These are phyloP conservation scores for Saccharomyces hybrid DNA, from an alignment of 1,139 yeast species.

Conservation along the genomic window DNA sequence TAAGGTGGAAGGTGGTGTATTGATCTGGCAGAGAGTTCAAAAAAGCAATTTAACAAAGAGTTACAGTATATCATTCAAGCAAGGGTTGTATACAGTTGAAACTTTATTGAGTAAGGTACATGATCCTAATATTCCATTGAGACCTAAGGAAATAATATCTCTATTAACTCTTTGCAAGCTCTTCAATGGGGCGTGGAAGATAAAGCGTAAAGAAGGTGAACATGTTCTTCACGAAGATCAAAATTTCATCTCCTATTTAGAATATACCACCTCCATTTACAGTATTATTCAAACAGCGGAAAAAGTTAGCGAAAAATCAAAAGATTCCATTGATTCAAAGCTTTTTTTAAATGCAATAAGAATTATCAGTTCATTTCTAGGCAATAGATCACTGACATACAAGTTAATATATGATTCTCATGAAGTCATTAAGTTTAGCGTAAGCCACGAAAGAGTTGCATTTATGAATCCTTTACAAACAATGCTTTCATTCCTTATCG, in stretches of 20 bases:
- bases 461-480: conserved; percentile 56
- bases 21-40: conserved; percentile 48
- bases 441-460: conserved; percentile 45
- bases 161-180: conserved; percentile 39
- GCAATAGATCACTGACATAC: conserved; percentile 22
- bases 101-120: conserved; percentile 39
- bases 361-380: conserved; percentile 31
- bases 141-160: conserved; percentile 34
- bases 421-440: conserved; percentile 35
- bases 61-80: conserved; percentile 59
- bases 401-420: conserved; percentile 23
- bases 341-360: conserved; percentile 33
- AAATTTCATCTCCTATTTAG: conserved; percentile 43
- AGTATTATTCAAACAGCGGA: conserved; percentile 42
- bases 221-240: conserved; percentile 55
- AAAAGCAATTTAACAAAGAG: conserved; percentile 65
- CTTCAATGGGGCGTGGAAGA: conserved; percentile 53
- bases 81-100: conserved; percentile 49
- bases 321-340: conserved; percentile 19
- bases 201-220: conserved; percentile 55
- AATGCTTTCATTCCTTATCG: conserved; percentile 34
- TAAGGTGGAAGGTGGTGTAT: conserved; percentile 35
- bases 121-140: conserved; percentile 27
- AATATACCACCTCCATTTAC: conserved; percentile 43
- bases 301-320: conserved; percentile 30